phyloP scores from a whole-genome alignment of 257 asterid genomes.

The Oldenlandia corymbosa region DNA sequence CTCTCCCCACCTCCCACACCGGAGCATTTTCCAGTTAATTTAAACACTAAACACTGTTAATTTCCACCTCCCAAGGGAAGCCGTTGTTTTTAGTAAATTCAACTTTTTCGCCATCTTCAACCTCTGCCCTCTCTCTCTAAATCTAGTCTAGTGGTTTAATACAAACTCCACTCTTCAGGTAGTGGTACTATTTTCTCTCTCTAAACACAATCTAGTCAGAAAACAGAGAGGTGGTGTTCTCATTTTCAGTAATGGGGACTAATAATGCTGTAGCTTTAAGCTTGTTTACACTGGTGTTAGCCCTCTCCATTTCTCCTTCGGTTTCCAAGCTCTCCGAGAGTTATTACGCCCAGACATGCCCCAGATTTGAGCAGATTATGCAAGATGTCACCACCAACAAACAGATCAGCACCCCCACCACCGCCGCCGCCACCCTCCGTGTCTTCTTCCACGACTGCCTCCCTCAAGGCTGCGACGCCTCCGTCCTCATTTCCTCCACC shows the following conservation, averaged over 20 bases:
- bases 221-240: no score
- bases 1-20: no score
- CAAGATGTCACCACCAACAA: constrained; percentile 67
- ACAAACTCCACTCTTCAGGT: background rate
- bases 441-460: constrained; percentile 93
- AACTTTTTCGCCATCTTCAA: no score
- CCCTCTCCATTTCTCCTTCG: constrained; percentile 13
- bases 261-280: constrained; percentile 25
- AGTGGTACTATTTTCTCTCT: background rate
- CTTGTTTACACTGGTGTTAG: constrained; percentile 20
- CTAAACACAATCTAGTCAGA: no score
- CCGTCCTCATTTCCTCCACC: constrained; percentile 80
- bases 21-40: no score
- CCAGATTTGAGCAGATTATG: constrained; percentile 67
- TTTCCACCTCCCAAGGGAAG: no score
- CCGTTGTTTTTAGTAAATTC: no score
- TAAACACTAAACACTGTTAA: no score
- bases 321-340: constrained; percentile 29
- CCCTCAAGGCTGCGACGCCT: constrained; percentile 85
- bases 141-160: background rate
- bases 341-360: constrained; percentile 56
- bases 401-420: constrained; percentile 90
- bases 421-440: constrained; percentile 94
- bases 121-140: background rate
- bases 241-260: background rate